Evolutionary conservation across 768 basidiomycete species (phyloP), one percentile per base, ranked within the genome.

Genomic region (Phanerodontia chrysosporium): DNA sequence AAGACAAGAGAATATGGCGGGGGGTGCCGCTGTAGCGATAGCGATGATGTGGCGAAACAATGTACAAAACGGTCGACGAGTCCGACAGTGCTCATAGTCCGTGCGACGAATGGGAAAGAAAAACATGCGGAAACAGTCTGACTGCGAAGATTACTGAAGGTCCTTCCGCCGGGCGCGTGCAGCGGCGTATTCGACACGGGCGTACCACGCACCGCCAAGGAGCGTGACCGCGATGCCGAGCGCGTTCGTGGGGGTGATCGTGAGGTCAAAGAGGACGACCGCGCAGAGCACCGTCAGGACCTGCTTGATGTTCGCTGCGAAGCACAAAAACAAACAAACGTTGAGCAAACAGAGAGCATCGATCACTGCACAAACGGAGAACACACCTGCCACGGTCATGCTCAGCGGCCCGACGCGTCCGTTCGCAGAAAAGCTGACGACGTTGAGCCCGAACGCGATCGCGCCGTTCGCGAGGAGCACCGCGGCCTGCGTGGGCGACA

Each of bases 361-460:
- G 18, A 30, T 1, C 29, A 18, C 10, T 29, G 44, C 14, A 24
- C n/a, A n/a, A n/a, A n/a, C n/a, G n/a, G n/a, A n/a, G n/a, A 45
- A 77, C 84, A 57, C 60, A 90, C 88, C 89, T 60, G 92, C 91
- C 49, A 96, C 93, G 10, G 89, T 92, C 90, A 95, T 96, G 49
- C 87, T 89, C 62, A 96, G 69, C 13, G 94, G 87, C 1, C 95
- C 94, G 0, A 92, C 87, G 69, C 89, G 86, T 72, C 88, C 87
- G 75, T 98, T 99, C n/a, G 97, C 92, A 42, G 90, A 91, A 68
- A 99, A 97, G 70, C 89, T 92, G 58, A 97, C 91, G 2, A 98
- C 85, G 66, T 98, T 99, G 53, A 99, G 77, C 14, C 85, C 89
- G 67, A 97, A 98, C 3, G 97, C 97, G 66, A 98, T 85, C 14